Evolutionary conservation across 352 stramenopile species (phyloP), one percentile per base, ranked within the genome.

Genomic region (Globisporangium takayamanum): DNA sequence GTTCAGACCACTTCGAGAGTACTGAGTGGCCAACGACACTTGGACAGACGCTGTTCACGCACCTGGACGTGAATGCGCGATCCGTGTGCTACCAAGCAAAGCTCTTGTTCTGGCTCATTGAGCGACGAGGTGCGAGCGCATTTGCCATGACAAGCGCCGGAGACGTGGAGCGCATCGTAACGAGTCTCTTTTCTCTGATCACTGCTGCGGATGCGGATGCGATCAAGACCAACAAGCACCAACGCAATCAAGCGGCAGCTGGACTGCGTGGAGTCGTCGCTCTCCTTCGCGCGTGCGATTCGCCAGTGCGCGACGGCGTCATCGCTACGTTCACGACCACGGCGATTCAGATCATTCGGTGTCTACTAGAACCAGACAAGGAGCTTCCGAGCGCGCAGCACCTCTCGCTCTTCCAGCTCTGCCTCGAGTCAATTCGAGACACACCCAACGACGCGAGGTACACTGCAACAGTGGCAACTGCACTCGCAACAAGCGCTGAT

Each of bases 71-170:
- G 7, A 55, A 10, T 26, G 33, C 18, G 3, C 33, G 50, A 22
- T 46, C 50, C 20, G n/a, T 55, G 2, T 47, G 33, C 50, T 30
- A 55, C n/a, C 50, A 46, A 42, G 50, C 28, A 3, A 55, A 55
- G 33, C 37, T 55, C 36, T 8, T 46, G 7, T 30, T 11, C 8
- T 42, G 33, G 33, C 16, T 55, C 7, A 15, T 47, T 2, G 50
- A 42, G n/a, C 36, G 14, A n/a, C 39, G 30, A 10, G 33, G 50
- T 22, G 28, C 28, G 1, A 1, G n/a, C 12, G 36, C 8, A 18
- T 28, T 55, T 12, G 18, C 37, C 10, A 5, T 8, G 1, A 18
- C 16, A 5, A 30, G 50, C 33, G 20, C 20, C 8, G n/a, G 18
- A 12, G n/a, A 46, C 11, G 50, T 33, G 16, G 50, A 45, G 12